phyloP scores from a whole-genome alignment of 1,284 basidiomycete genomes.

The Moesziomyces sp. region DNA sequence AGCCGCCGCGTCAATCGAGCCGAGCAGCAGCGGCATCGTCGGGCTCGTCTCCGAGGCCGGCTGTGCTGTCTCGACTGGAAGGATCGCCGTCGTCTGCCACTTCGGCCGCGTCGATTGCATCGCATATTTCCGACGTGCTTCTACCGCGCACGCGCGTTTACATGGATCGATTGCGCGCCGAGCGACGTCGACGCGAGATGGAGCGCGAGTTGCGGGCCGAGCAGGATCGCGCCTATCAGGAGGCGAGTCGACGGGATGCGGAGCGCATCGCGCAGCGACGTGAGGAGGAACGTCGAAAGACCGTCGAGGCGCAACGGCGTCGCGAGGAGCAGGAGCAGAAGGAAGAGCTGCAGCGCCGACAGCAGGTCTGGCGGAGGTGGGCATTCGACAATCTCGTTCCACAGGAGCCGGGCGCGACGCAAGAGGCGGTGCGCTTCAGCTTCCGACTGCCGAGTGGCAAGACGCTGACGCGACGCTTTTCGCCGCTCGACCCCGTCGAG shows the following conservation, averaged over 20 bases:
- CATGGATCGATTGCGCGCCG: slow-evolving; percentile 48
- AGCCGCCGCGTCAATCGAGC: slow-evolving; percentile 72
- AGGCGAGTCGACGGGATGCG: slow-evolving; percentile 49
- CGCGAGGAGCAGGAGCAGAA: slow-evolving; percentile 24
- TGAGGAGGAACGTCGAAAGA: slow-evolving; percentile 40
- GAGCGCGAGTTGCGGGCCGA: slow-evolving; percentile 56
- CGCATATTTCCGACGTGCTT: slow-evolving; percentile 56
- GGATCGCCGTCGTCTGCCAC: slow-evolving; percentile 50
- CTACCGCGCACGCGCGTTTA: slow-evolving; percentile 53
- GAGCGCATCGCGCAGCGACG: slow-evolving; percentile 44
- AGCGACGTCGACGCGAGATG: slow-evolving; percentile 46
- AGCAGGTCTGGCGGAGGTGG: slow-evolving; percentile 56
- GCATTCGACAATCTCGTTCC: slow-evolving; percentile 50
- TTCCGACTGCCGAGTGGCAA: slow-evolving; percentile 59
- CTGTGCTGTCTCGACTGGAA: slow-evolving; percentile 57
- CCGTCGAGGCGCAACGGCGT: slow-evolving; percentile 21
- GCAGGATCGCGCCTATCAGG: slow-evolving; percentile 59
- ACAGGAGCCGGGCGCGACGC: slow-evolving; percentile 26
- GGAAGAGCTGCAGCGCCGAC: slow-evolving; percentile 20
- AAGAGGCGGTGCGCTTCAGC: slow-evolving; percentile 29
- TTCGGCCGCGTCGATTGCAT: slow-evolving; percentile 38
- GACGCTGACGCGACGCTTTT: slow-evolving; percentile 46
- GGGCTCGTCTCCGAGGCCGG: slow-evolving; percentile 38
- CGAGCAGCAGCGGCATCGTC: slow-evolving; percentile 14
- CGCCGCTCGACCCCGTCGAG: slow-evolving; percentile 37